phyloP scores from a whole-genome alignment of 768 basidiomycete species.

The Gloeostereum incarnatum region DNA sequence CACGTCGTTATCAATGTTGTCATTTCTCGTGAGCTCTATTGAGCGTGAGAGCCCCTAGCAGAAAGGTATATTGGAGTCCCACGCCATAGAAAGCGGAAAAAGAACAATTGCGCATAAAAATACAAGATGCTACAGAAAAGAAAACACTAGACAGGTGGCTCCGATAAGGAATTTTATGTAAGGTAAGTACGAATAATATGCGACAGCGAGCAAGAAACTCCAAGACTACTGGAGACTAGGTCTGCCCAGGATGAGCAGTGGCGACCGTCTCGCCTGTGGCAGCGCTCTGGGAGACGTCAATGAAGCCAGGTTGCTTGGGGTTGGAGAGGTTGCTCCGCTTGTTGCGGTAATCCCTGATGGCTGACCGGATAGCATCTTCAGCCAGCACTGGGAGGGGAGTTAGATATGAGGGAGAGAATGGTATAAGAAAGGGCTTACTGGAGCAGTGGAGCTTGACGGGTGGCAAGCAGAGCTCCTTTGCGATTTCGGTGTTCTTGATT shows the following conservation, averaged over 20 bases:
- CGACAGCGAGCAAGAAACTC: neutral
- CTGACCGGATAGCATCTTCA: slow-evolving; percentile 97
- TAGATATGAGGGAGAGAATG: slow-evolving; percentile 5
- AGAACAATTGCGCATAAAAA: neutral
- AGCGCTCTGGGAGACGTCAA: slow-evolving; percentile 58
- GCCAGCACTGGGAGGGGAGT: slow-evolving; percentile 65
- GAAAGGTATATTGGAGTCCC: too few relatives aligned
- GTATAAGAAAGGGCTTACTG: slow-evolving; percentile 44
- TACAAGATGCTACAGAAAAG: neutral
- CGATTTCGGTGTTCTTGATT: slow-evolving; percentile 99
- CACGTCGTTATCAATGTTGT: too few relatives aligned
- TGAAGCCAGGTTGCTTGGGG: slow-evolving; percentile 51
- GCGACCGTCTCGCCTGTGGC: slow-evolving; percentile 45
- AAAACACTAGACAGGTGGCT: neutral
- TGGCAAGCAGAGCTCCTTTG: slow-evolving; percentile 90
- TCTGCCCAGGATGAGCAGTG: slow-evolving; percentile 35
- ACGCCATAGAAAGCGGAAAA: too few relatives aligned
- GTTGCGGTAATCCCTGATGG: slow-evolving; percentile 90
- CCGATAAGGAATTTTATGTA: neutral
- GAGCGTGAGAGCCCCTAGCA: too few relatives aligned
- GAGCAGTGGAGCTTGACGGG: slow-evolving; percentile 96
- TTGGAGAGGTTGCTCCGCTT: slow-evolving; percentile 56
- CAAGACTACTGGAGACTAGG: too few relatives aligned
- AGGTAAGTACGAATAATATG: neutral
- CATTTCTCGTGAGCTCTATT: too few relatives aligned